Evolutionary conservation across 257 asterid species (phyloP), one percentile per base, ranked within the genome.

Genomic region (Jasminum sambac): DNA sequence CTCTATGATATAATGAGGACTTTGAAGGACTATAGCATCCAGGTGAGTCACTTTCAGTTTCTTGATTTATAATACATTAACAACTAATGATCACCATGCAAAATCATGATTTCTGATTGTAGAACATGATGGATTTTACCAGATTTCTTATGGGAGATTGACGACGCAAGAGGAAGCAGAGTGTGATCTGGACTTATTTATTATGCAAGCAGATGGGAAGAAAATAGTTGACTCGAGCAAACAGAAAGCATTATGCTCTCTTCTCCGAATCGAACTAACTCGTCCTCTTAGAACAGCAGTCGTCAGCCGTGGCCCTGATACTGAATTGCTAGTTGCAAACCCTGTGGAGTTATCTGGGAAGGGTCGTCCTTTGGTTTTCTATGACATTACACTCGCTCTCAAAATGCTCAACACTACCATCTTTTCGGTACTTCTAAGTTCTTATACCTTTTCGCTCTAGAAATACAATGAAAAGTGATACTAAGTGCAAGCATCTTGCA

Each of bases 221-320:
- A 84, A 84, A 80, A 73, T 84, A 60, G 7, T 81, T n/a, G 85
- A 81, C 79, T 62, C 48, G 6, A 85, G 79, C n/a, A 73, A 6
- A 50, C 80, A 70, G 62, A 74, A 13, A 58, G 79, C 80, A 44
- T 41, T 84, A 59, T 79, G 84, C 67, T 79, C 83, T 66, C 84
- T 78, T 55, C 75, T 81, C 13, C 75, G 64, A 72, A 84, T 81
- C 68, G 88, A 84, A 72, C 81, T 84, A 85, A 82, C 79, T 69
- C 88, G 68, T 74, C 88, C 88, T 66, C 69, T 81, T 55, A 77
- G 88, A 39, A 84, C 81, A 65, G 77, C 84, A 67, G 71, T 84
- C 43, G 44, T 79, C 43, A 84, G 76, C 82, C 88, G 88, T 62
- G 88, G 88, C 68, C 88, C 88, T 43, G 88, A 84, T 72, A 79